phyloP scores from a whole-genome alignment of 2,329 filamentous ascomycete genomes.

The Ceratocystis huliohia region DNA sequence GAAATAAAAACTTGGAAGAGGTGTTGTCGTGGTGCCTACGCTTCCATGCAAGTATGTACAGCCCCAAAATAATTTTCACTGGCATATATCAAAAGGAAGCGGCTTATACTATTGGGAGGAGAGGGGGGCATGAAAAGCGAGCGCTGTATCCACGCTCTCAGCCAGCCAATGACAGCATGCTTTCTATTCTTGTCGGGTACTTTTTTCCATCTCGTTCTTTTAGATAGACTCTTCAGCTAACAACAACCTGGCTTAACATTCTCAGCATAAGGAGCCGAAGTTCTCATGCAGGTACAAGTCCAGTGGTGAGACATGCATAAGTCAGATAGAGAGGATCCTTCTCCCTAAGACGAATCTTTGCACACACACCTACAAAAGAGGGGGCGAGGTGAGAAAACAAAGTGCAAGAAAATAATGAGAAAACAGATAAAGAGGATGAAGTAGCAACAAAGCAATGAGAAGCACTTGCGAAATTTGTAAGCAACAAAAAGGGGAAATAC shows the following conservation, averaged over 20 bases:
- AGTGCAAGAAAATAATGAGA: neutral
- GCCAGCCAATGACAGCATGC: neutral
- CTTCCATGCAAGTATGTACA: neutral
- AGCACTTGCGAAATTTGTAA: neutral
- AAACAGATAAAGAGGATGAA: neutral
- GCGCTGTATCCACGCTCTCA: neutral
- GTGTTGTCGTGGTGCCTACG: neutral
- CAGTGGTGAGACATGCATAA: neutral
- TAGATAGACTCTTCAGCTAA: neutral
- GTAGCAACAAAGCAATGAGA: neutral
- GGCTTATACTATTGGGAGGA: neutral
- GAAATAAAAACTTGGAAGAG: neutral
- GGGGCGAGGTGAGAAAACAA: neutral
- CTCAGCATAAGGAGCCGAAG: conserved; percentile 4
- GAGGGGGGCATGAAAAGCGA: neutral
- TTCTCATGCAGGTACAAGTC: conserved; percentile 6
- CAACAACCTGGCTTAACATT: neutral
- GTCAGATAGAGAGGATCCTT: neutral
- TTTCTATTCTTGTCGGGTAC: neutral
- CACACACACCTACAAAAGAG: neutral
- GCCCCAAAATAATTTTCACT: neutral
- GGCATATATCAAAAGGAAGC: neutral
- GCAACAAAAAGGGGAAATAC: neutral
- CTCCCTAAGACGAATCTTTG: conserved; percentile 5
- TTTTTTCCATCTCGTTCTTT: neutral